Percentiles rank a stretch among this genome's conserved stretches.
Conservation (phyloP, 2,329 filamentous ascomycete genomes). For the Trichoderma pleuroti region DNA sequence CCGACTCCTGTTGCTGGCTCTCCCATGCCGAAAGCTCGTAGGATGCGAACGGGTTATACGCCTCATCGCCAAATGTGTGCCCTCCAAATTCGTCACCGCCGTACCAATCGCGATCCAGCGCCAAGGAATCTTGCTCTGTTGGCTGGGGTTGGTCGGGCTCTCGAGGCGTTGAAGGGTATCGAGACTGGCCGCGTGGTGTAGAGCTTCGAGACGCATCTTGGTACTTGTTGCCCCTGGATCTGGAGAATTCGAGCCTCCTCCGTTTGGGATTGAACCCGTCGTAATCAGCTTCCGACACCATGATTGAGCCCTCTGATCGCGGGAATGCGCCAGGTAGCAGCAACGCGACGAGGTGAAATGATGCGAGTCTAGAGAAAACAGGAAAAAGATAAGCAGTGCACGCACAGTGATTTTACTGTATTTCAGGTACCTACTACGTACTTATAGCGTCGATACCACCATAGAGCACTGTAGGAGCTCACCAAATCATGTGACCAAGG, state of each 20-base stretch:
- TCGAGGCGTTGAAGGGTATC: slow-evolving; percentile 40
- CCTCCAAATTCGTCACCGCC: slow-evolving; percentile 76
- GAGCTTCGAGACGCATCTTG: slow-evolving; percentile 34
- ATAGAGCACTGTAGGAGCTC: not conserved
- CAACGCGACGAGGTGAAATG: slow-evolving; percentile 10
- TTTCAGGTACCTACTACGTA: not conserved
- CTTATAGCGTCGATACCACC: not conserved
- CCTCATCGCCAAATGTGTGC: slow-evolving; percentile 83
- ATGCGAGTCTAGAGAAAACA: not conserved
- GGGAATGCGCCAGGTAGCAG: slow-evolving; percentile 5
- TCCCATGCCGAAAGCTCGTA: slow-evolving; percentile 72
- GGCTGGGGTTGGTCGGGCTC: slow-evolving; percentile 54
- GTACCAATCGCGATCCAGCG: slow-evolving; percentile 90
- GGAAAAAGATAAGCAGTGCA: not conserved
- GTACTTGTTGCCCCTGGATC: slow-evolving; percentile 28
- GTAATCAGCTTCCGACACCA: slow-evolving; percentile 37
- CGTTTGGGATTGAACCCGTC: slow-evolving; percentile 40
- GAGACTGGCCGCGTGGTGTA: slow-evolving; percentile 35
- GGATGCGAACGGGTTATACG: slow-evolving; percentile 86
- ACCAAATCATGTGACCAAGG: not conserved
- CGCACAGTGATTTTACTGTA: not conserved
- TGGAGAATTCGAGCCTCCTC: slow-evolving; percentile 35
- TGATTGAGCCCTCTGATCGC: slow-evolving; percentile 21
- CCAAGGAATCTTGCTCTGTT: slow-evolving; percentile 66
- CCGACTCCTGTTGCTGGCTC: slow-evolving; percentile 71